These are phyloP conservation scores for Isabelozyma heimii DNA, from an alignment of 805 yeast genomes.

Conservation along the genomic window DNA sequence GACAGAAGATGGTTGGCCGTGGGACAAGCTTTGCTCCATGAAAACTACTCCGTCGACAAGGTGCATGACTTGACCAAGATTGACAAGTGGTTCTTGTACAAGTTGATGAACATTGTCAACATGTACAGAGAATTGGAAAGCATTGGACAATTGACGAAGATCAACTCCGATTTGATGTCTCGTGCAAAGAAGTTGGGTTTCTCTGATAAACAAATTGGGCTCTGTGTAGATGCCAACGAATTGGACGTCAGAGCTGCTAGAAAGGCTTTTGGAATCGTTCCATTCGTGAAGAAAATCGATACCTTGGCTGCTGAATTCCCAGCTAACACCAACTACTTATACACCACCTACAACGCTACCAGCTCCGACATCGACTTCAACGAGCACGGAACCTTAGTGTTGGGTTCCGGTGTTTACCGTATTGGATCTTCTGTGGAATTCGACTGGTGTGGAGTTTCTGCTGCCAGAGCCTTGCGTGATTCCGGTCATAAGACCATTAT, in stretches of 20 bases:
- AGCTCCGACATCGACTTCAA: slow-evolving; percentile 79
- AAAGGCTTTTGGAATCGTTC: slow-evolving; percentile 74
- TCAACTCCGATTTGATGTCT: slow-evolving; percentile 66
- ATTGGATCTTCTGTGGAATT: slow-evolving; percentile 98
- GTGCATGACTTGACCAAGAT: slow-evolving; percentile 91
- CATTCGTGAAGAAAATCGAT: slow-evolving; percentile 95
- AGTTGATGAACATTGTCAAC: slow-evolving; percentile 87
- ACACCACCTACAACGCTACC: slow-evolving; percentile 93
- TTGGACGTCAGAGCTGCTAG: slow-evolving; percentile 79
- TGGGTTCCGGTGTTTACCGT: slow-evolving; percentile 99
- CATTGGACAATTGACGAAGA: slow-evolving; percentile 49
- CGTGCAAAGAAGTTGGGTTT: slow-evolving; percentile 93
- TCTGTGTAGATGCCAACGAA: slow-evolving; percentile 71
- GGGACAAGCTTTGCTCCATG: slow-evolving; percentile 93
- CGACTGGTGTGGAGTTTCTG: slow-evolving; percentile 98
- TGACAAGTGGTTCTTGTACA: slow-evolving; percentile 94
- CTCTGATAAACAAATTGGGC: slow-evolving; percentile 89
- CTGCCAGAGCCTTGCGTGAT: slow-evolving; percentile 90
- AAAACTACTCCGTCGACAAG: slow-evolving; percentile 83
- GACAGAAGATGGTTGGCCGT: slow-evolving; percentile 98
- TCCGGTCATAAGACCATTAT: slow-evolving; percentile 87
- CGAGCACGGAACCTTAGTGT: slow-evolving; percentile 89
- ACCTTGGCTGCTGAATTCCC: slow-evolving; percentile 99
- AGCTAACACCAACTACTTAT: slow-evolving; percentile 91
- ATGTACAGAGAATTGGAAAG: slow-evolving; percentile 79